Base-by-base conservation (phyloP, 1,139 yeast species). In the Insectozyma bohioensis region DNA sequence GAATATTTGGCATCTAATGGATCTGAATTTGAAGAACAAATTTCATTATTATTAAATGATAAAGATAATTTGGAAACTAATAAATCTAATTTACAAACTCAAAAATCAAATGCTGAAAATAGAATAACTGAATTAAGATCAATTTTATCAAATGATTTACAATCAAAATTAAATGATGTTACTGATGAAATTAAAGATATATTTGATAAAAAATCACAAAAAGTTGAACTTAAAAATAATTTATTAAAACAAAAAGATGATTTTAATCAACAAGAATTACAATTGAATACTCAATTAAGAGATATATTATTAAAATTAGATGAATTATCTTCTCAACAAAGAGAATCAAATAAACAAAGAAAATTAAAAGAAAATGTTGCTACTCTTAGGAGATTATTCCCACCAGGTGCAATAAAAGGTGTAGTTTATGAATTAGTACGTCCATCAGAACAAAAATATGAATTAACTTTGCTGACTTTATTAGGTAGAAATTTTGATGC, bases 401-500 rank as follows among this genome's bases (percentile, higher is more conserved):
- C 96, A 0, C 51, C 54, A 18, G 67, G 65, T 12, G 85, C 95
- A 3, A 92, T 90, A 6, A 76, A 74, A 45, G 97, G 97, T 1
- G 58, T 86, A 16, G 78, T 90, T 2, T 74, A 79, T 43, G 97
- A 88, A 47, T 63, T 92, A 23, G 84, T 95, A 29, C 76, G 79
- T 36, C 96, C 97, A 7, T 72, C 79, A 15, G 85, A 84, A 47
- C 79, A 77, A 37, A 82, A 77, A 48, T 90, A 79, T 54, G 88
- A 85, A 34, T 50, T 68, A 6, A 95, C 98, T 0, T 72, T 92
- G 26, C 79, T 85, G 31, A 83, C 95, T 0, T 75, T 85, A 5
- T 62, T 92, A 27, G 98, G 97, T 4, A 73, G 76, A 42, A 75
- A 86, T 48, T 75, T 80, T 45, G 95, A 92, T 54, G 75, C 97